Evolutionary conservation across 768 basidiomycete species (phyloP).

Genomic region (Glaciozyma antarctica): DNA sequence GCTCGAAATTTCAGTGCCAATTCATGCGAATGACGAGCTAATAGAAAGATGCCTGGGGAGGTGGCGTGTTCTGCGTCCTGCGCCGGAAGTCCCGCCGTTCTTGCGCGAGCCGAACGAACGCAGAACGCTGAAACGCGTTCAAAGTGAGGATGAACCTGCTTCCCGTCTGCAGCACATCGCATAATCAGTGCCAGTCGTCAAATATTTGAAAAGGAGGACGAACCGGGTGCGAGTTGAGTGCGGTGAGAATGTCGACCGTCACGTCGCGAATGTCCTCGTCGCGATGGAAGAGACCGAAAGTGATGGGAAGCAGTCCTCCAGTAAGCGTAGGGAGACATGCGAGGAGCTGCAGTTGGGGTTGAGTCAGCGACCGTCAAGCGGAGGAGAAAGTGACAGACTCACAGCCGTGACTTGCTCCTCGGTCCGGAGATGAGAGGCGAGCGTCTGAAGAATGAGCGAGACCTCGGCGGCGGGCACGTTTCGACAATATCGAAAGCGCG

Average conservation of each 20-base stretch:
- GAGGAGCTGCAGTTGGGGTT: conserved; percentile 53
- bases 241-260: conserved; percentile 74
- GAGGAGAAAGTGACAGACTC: conserved; percentile 17
- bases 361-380: background rate
- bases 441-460: conserved; percentile 59
- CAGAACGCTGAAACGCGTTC: background rate
- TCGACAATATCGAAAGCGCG: conserved; percentile 64
- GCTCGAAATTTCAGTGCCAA: no score
- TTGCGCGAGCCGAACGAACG: no score
- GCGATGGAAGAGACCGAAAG: conserved; percentile 86
- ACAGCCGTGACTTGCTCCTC: conserved; percentile 91
- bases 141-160: conserved; percentile 1
- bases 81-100: no score
- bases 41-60: no score
- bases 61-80: no score
- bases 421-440: conserved; percentile 60
- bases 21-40: no score
- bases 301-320: conserved; percentile 74
- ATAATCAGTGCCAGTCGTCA: no score
- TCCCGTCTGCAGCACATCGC: no score
- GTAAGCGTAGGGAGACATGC: conserved; percentile 62
- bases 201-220: conserved; percentile 34
- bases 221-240: conserved; percentile 66
- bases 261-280: conserved; percentile 62
- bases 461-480: conserved; percentile 64